Percentiles rank a stretch among this genome's conserved stretches.
phyloP scores from a whole-genome alignment of 805 yeast species.

The Scheffersomyces ergatensis region DNA sequence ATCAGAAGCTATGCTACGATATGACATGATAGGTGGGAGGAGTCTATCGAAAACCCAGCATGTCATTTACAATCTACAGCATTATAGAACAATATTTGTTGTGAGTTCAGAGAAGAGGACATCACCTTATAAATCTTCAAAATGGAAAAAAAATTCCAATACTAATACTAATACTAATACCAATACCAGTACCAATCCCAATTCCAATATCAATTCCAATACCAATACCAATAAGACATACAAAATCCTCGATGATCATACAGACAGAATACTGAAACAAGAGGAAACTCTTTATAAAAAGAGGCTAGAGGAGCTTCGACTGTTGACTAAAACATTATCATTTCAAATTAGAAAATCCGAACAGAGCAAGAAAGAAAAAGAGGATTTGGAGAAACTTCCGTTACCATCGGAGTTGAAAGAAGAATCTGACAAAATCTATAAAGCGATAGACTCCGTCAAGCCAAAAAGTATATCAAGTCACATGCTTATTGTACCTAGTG shows the following conservation, averaged over 20 bases:
- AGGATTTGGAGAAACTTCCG: slow-evolving; percentile 10
- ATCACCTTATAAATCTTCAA: slow-evolving; percentile 1
- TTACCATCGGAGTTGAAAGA: slow-evolving; percentile 15
- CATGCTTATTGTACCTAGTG: slow-evolving; percentile 15
- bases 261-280: slow-evolving; percentile 12
- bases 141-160: not conserved
- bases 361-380: slow-evolving; percentile 14
- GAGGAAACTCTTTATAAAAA: slow-evolving; percentile 21
- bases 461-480: not conserved
- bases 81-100: slow-evolving; percentile 7
- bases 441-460: not conserved
- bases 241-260: slow-evolving; percentile 21
- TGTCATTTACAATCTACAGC: not conserved
- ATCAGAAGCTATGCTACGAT: not conserved
- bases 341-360: slow-evolving; percentile 17
- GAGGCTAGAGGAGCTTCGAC: slow-evolving; percentile 24
- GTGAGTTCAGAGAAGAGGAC: slow-evolving; percentile 7
- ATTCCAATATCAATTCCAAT: too few relatives aligned
- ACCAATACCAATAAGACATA: too few relatives aligned
- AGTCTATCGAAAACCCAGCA: not conserved
- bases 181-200: too few relatives aligned
- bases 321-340: slow-evolving; percentile 27
- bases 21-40: not conserved
- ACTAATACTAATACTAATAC: too few relatives aligned
- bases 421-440: slow-evolving; percentile 12